Base-by-base conservation (phyloP, 176 grass and related monocot genomes). In the Oryza glaberrima region DNA sequence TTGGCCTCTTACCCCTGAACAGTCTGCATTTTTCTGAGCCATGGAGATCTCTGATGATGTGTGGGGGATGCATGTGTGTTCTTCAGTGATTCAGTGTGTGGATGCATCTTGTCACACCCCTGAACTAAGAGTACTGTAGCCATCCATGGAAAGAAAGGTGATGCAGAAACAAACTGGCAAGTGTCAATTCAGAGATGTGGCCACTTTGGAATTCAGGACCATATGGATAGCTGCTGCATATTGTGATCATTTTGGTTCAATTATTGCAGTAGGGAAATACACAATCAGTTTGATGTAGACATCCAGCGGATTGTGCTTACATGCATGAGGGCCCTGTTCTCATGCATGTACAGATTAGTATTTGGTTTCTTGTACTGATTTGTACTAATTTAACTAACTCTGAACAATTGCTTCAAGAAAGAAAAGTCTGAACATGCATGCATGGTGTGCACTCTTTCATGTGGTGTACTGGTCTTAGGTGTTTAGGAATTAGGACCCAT, bases 1-100 rank as follows among this genome's bases (percentile, higher is more conserved):
- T 63, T 14, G 84, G 76, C 73, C 52, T 58, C 88, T 81, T 93
- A 85, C 91, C 70, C 22, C 78, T 81, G 58, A 93, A 91, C 88
- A 93, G 94, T 93, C 76, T 20, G 85, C 61, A 65, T 84, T 36
- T 84, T 36, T 66, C 80, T 79, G 35, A 30, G 36, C 75, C 74
- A 71, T 63, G 15, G 22, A 77, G 74, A 85, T 70, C 65, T 70
- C 65, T 41, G 86, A 65, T 75, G 82, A 48, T 23, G 80, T 20
- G 28, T 51, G 13, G 28, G 60, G 34, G 34, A 9, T 58, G 81
- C 65, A 45, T 32, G 67, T 67, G 69, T 72, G 80, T 71, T 85
- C 72, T 54, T 63, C 58, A 63, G 58, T 58, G 54, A 58, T 20
- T 58, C 54, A 58, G 54, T 58, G 86, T 12, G 43, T 36, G 76